These are phyloP conservation scores for Scleroderma bovista DNA, from an alignment of 768 basidiomycete genomes.

Conservation along the genomic window DNA sequence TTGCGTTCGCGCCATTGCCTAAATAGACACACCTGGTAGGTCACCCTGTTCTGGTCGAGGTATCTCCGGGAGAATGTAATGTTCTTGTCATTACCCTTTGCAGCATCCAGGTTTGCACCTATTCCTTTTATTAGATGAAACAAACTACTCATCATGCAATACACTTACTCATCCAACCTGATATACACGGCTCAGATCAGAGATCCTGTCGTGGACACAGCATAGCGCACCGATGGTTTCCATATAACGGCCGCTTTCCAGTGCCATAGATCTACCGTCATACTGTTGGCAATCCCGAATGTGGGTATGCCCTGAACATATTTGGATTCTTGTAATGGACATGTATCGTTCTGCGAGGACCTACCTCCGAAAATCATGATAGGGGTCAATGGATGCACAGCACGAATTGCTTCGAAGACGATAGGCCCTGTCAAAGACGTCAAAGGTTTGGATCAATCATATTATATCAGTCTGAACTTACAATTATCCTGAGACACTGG, in stretches of 20 bases:
- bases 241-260: constrained; percentile 88
- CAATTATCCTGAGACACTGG: constrained; percentile 67
- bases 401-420: constrained; percentile 70
- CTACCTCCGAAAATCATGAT: constrained; percentile 78
- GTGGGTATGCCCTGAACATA: constrained; percentile 57
- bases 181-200: not conserved
- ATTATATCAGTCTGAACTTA: constrained; percentile 20
- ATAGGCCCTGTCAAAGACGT: constrained; percentile 46
- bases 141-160: not conserved
- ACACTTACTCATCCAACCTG: constrained; percentile 58
- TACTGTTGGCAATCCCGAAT: constrained; percentile 71
- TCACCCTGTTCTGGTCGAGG: constrained; percentile 73
- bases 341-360: not conserved
- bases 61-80: constrained; percentile 67
- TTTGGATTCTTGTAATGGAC: not conserved
- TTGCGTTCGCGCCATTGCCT: no score
- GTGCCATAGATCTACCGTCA: constrained; percentile 70
- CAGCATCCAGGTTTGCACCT: constrained; percentile 46
- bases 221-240: constrained; percentile 71
- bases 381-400: constrained; percentile 66
- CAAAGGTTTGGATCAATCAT: not conserved
- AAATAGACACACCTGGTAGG: constrained; percentile 51
- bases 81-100: constrained; percentile 37
- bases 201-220: not conserved
- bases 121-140: not conserved